phyloP scores from a whole-genome alignment of 257 asterid species.

The Prunella vulgaris region DNA sequence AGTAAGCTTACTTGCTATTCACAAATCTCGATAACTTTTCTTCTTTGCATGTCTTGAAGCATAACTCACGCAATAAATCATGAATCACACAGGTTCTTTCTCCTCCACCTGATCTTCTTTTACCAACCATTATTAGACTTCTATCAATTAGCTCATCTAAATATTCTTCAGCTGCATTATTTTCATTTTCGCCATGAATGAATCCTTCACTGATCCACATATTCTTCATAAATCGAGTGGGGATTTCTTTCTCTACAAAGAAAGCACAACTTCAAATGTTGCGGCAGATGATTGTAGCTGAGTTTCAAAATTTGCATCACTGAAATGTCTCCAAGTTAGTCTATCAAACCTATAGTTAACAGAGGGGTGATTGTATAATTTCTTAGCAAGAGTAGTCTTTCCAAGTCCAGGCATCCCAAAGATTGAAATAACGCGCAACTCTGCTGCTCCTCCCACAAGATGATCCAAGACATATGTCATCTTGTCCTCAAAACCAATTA shows the following conservation, averaged over 20 bases:
- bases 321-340: neutral
- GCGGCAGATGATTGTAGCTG: neutral
- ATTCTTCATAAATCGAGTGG: neutral
- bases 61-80: constrained; percentile 31
- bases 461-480: too few species aligned
- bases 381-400: too few species aligned
- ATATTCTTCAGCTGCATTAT: constrained; percentile 22
- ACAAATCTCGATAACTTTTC: constrained; percentile 10
- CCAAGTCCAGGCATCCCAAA: too few species aligned
- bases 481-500: too few species aligned
- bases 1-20: neutral
- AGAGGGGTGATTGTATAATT: too few species aligned
- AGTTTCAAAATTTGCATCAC: neutral
- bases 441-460: too few species aligned
- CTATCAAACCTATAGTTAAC: too few species aligned
- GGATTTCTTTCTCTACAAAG: neutral
- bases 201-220: constrained; percentile 39
- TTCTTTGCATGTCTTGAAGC: constrained; percentile 11
- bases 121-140: constrained; percentile 23
- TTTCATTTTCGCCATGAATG: neutral
- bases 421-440: too few species aligned
- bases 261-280: neutral
- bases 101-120: constrained; percentile 24
- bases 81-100: constrained; percentile 24
- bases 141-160: constrained; percentile 7